Conservation (phyloP, 2,329 filamentous ascomycete species). For the Alternaria sp. region DNA sequence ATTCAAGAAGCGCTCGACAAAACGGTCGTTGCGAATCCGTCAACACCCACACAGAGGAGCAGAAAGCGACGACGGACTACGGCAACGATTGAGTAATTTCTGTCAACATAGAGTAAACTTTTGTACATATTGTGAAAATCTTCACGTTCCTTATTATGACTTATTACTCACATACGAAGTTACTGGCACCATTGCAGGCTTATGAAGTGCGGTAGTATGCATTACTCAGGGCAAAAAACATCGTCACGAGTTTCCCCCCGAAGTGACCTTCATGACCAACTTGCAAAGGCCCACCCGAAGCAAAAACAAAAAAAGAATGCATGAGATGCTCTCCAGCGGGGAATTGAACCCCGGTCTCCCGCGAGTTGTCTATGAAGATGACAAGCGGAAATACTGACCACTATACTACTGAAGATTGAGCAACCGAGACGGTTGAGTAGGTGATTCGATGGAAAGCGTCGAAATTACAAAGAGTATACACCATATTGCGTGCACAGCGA, state of each 20-base stretch:
- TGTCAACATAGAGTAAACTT: background rate
- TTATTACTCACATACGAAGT: background rate
- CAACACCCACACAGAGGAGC: background rate
- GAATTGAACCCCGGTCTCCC: slow-evolving; percentile 2
- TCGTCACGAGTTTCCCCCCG: background rate
- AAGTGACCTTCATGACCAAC: background rate
- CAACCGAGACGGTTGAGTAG: background rate
- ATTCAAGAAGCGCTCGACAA: background rate
- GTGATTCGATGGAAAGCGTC: background rate
- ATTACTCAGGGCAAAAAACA: background rate
- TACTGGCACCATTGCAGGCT: background rate
- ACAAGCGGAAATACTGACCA: slow-evolving; percentile 4
- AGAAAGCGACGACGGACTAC: background rate
- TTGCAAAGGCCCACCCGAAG: background rate
- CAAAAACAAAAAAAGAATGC: background rate
- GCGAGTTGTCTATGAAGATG: background rate
- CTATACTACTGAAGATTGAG: slow-evolving; percentile 1
- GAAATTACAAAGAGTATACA: background rate
- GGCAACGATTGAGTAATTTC: background rate
- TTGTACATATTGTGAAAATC: background rate
- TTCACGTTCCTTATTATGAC: background rate
- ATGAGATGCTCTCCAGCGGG: background rate
- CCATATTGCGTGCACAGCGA: too few species aligned
- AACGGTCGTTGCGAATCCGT: background rate
- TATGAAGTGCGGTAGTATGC: background rate